Evolutionary conservation across 1,139 yeast species (phyloP).

Genomic region (Lizanozyma gosingica): DNA sequence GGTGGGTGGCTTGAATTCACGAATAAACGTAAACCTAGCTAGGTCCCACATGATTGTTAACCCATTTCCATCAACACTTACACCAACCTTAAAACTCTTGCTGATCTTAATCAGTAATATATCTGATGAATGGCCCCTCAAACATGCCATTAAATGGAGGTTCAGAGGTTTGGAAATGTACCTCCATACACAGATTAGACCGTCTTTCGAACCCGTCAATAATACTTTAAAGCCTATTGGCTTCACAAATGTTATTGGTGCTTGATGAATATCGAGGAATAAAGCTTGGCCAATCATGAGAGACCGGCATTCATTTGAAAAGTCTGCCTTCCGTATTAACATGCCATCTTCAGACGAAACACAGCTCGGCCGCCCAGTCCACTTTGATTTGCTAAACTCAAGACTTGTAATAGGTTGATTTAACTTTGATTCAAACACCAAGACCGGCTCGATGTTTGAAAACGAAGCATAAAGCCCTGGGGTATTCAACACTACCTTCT

Average conservation of each 20-base stretch:
- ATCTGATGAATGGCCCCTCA: constrained; percentile 46
- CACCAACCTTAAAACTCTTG: constrained; percentile 41
- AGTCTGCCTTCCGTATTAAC: constrained; percentile 25
- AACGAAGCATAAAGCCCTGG: constrained; percentile 27
- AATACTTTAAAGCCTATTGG: background rate
- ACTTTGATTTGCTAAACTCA: constrained; percentile 26
- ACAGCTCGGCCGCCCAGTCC: constrained; percentile 40
- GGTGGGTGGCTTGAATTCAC: constrained; percentile 22
- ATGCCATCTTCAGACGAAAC: constrained; percentile 31
- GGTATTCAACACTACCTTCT: constrained; percentile 28
- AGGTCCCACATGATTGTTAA: constrained; percentile 52
- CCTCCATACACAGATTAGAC: background rate
- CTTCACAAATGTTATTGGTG: background rate
- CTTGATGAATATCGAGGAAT: background rate
- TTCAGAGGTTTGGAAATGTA: background rate
- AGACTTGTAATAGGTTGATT: constrained; percentile 29
- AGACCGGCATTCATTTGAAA: background rate
- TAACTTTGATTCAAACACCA: constrained; percentile 28
- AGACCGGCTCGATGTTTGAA: constrained; percentile 16
- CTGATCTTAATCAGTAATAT: constrained; percentile 37
- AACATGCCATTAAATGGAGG: constrained; percentile 14
- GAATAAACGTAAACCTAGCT: constrained; percentile 38
- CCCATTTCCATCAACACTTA: constrained; percentile 46
- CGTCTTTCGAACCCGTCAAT: background rate
- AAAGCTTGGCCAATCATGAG: background rate